These are phyloP conservation scores for Trichoderma brevicompactum DNA, from an alignment of 2,329 filamentous ascomycete genomes.

Conservation along the genomic window DNA sequence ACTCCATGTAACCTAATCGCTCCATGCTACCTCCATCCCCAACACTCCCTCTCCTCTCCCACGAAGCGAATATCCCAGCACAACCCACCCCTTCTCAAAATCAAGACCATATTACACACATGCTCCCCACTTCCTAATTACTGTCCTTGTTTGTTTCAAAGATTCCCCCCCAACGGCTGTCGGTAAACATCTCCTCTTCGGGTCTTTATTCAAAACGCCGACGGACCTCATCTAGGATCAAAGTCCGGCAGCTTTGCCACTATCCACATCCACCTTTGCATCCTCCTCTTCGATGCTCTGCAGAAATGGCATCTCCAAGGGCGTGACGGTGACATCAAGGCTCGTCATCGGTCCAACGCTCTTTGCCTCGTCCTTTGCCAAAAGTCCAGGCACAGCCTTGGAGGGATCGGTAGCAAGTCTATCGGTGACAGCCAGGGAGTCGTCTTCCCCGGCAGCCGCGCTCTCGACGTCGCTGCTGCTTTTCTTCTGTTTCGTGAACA, in stretches of 20 bases:
- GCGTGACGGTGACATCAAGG: background rate
- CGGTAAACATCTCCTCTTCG: no score
- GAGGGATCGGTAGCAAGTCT: slow-evolving; percentile 11
- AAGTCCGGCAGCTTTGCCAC: background rate
- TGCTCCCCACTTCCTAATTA: no score
- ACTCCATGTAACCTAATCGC: no score
- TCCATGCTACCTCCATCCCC: no score
- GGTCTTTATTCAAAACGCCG: background rate
- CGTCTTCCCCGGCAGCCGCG: background rate
- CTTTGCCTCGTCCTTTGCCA: background rate
- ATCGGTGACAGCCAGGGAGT: background rate
- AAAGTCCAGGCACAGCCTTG: background rate
- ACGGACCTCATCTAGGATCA: background rate
- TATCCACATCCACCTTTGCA: background rate
- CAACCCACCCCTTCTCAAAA: no score
- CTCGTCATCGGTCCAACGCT: background rate
- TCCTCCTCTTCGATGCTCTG: background rate
- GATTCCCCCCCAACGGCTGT: no score
- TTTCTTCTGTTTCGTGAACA: background rate
- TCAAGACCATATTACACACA: no score
- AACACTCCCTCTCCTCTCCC: no score
- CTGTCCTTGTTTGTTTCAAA: no score
- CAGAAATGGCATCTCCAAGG: background rate
- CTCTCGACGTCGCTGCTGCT: background rate
- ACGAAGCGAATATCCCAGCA: no score